phyloP scores from a whole-genome alignment of 208 protist species.

The Crithidia brevicula region DNA sequence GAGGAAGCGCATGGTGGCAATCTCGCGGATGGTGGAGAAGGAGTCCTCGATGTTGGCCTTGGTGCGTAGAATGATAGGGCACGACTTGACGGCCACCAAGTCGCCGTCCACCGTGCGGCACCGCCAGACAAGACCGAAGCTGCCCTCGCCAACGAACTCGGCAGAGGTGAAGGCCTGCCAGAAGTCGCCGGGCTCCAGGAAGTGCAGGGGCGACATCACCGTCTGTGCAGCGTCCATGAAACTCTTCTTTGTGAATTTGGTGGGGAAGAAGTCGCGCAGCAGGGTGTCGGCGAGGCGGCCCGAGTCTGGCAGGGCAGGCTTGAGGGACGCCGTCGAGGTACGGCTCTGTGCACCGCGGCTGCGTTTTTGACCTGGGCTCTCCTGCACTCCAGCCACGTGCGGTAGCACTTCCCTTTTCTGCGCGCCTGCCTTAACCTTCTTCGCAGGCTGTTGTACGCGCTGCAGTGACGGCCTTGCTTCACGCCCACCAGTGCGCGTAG shows the following conservation, averaged over 20 bases:
- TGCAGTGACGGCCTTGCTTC: no score
- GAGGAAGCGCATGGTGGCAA: slow-evolving; percentile 87
- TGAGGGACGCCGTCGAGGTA: no score
- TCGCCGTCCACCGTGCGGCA: slow-evolving; percentile 78
- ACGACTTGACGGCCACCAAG: slow-evolving; percentile 85
- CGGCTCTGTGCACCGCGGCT: no score
- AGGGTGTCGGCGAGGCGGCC: slow-evolving; percentile 42
- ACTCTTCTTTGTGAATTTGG: slow-evolving; percentile 48
- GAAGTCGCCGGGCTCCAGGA: slow-evolving; percentile 63
- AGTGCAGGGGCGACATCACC: slow-evolving; percentile 70
- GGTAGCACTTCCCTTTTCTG: no score
- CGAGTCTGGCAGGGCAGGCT: slow-evolving; percentile 12
- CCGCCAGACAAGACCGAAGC: slow-evolving; percentile 87
- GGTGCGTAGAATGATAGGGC: slow-evolving; percentile 66
- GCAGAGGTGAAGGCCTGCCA: slow-evolving; percentile 70
- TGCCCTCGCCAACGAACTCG: slow-evolving; percentile 86
- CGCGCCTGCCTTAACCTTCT: background rate
- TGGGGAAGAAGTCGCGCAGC: slow-evolving; percentile 54
- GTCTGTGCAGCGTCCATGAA: slow-evolving; percentile 54
- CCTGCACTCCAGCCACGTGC: no score
- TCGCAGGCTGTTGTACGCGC: background rate
- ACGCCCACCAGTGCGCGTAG: no score
- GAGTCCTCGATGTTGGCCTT: slow-evolving; percentile 73
- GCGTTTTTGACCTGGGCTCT: no score
- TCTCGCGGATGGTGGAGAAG: slow-evolving; percentile 78